Evolutionary conservation across 495 filamentous ascomycete species (phyloP).

Genomic region (Entonaema liquescens): DNA sequence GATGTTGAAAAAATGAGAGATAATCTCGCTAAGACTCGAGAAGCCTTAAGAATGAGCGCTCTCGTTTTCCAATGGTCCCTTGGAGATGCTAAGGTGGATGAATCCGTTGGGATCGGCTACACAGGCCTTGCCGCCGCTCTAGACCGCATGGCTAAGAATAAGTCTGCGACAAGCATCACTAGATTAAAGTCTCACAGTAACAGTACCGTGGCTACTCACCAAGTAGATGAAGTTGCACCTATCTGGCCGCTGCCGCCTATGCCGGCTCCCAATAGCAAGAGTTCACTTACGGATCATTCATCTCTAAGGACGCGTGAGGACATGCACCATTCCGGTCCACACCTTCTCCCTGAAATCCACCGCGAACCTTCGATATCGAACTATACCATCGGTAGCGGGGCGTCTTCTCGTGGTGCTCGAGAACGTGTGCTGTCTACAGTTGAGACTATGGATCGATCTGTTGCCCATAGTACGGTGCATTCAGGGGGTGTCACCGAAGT

Average conservation of each 20-base stretch:
- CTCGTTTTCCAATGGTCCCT: conserved; percentile 58
- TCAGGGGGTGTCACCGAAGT: conserved; percentile 40
- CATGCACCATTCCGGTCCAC: conserved; percentile 6
- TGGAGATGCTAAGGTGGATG: conserved; percentile 51
- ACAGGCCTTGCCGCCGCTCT: conserved; percentile 58
- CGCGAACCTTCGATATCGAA: conserved; percentile 43
- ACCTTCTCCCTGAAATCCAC: conserved; percentile 37
- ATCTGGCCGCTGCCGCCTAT: conserved; percentile 32
- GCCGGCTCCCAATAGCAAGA: conserved; percentile 21
- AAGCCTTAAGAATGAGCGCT: conserved; percentile 54
- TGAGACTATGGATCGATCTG: conserved; percentile 29
- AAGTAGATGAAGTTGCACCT: conserved; percentile 23
- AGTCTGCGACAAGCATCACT: conserved; percentile 27
- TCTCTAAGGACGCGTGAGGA: conserved; percentile 24
- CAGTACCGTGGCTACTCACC: conserved; percentile 17
- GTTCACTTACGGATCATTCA: conserved; percentile 22
- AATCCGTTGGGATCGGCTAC: conserved; percentile 56
- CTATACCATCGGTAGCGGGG: conserved; percentile 28
- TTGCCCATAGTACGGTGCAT: conserved; percentile 20
- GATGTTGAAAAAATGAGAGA: conserved; percentile 55
- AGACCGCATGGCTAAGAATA: conserved; percentile 47
- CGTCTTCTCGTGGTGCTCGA: conserved; percentile 27
- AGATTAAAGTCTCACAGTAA: conserved; percentile 38
- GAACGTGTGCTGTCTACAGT: conserved; percentile 31
- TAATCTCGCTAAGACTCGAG: conserved; percentile 49